Evolutionary conservation across 345 rosid species (phyloP), one percentile per base, ranked within the genome.

Genomic region (Hibiscus tridactylites): DNA sequence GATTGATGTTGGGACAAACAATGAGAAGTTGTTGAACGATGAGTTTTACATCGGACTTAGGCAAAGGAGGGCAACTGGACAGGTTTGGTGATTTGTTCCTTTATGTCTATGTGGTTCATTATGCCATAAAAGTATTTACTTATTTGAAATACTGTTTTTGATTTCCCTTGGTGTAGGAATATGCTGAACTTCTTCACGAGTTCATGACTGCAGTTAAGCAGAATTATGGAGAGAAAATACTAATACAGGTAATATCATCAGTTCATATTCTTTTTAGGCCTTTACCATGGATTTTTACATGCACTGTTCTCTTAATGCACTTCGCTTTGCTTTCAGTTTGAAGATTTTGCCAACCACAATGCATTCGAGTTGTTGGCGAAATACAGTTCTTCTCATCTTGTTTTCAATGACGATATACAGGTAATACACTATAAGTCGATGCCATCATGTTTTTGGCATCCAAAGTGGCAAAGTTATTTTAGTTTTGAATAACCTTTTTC

Each of bases 321-420:
- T 53, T 50, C 71, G 10, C 24, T 21, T 72, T 63, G 66, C 85
- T 79, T 77, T 65, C 82, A 94, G 98, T 94, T 94, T 71, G 98
- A 94, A 81, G 98, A 91, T 85, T 94, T 94, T 76, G 97, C 97
- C 69, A 94, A 94, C 77, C 98, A 92, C 85, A 93, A 94, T 44
- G 98, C 97, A 5, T 94, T 94, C 73, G 97, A 92, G 78, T 89
- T 94, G 26, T 81, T 91, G 70, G 71, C 86, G 12, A 94, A 83
- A 81, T 92, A 89, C 84, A 83, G 90, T 74, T 72, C 82, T 6
- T 81, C 82, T 69, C 98, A 94, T 84, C 98, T 94, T 5, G 98
- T 92, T 78, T 94, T 94, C 81, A 94, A 94, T 61, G 97, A 94
- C 77, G 98, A 94, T 71, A 94, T 94, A 61, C 96, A 94, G 93